These are phyloP conservation scores for Trichosporon sp. DNA, from an alignment of 1,284 basidiomycete genomes.

Conservation along the genomic window DNA sequence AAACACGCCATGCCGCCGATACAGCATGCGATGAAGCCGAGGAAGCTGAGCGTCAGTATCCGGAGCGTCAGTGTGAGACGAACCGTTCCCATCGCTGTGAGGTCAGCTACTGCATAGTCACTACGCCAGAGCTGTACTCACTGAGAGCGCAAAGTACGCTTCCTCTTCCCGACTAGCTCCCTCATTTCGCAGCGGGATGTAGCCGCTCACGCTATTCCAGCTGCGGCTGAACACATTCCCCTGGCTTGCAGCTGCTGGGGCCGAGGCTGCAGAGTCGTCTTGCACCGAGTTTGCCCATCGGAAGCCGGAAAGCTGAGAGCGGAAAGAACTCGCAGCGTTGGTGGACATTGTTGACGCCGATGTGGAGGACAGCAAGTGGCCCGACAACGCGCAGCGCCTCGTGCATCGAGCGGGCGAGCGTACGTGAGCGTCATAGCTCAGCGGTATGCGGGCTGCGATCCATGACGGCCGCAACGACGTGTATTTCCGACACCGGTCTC, in stretches of 20 bases:
- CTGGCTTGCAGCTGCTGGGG: constrained; percentile 47
- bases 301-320: constrained; percentile 56
- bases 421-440: neutral
- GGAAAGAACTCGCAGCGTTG: constrained; percentile 37
- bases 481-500: neutral
- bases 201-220: constrained; percentile 59
- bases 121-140: constrained; percentile 48
- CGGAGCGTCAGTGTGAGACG: constrained; percentile 5
- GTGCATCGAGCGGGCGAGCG: neutral
- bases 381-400: neutral
- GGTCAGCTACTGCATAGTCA: neutral
- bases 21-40: constrained; percentile 90
- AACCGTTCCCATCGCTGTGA: constrained; percentile 43
- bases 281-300: constrained; percentile 72
- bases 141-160: constrained; percentile 89
- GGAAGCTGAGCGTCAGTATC: constrained; percentile 54
- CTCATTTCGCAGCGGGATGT: constrained; percentile 78
- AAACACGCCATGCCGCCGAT: constrained; percentile 91
- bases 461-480: neutral
- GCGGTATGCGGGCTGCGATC: neutral
- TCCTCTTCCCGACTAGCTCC: constrained; percentile 91
- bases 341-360: constrained; percentile 24
- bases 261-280: constrained; percentile 60
- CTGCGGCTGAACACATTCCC: constrained; percentile 52
- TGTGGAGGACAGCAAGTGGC: neutral